phyloP scores from a whole-genome alignment of 441 rosid genomes.

The Erodium chrysanthum region DNA sequence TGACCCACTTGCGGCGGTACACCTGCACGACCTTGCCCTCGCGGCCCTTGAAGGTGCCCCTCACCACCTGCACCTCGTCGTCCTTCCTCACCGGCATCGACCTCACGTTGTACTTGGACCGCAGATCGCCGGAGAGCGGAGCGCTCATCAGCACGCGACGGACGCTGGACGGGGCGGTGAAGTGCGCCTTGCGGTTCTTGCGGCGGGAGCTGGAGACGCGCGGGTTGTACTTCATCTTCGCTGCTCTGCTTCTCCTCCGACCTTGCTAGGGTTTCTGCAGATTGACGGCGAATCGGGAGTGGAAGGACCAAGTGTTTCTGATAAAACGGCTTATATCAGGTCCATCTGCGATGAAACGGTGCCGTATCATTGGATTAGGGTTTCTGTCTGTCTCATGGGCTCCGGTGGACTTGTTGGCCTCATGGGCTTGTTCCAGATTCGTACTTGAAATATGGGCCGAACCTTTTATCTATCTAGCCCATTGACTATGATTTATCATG shows the following conservation, averaged over 20 bases:
- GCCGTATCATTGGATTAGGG: too few species aligned
- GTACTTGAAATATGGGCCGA: too few species aligned
- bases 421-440: too few species aligned
- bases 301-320: too few species aligned
- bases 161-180: conserved; percentile 15
- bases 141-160: conserved; percentile 17
- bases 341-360: too few species aligned
- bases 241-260: too few species aligned
- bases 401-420: too few species aligned
- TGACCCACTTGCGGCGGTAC: conserved; percentile 15
- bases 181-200: conserved; percentile 17
- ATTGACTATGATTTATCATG: too few species aligned
- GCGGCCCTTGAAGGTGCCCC: conserved; percentile 3
- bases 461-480: too few species aligned
- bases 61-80: conserved; percentile 2
- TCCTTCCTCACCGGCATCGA: conserved; percentile 9
- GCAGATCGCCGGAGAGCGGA: conserved; percentile 10
- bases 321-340: too few species aligned
- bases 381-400: too few species aligned
- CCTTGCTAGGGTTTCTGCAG: not conserved
- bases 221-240: conserved; percentile 15
- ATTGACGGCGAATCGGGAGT: too few species aligned
- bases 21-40: conserved; percentile 18
- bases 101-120: conserved; percentile 15
- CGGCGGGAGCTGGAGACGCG: conserved; percentile 19